Evolutionary conservation across 495 filamentous ascomycete genomes (phyloP).

Genomic region (Bryoglossum gracile): DNA sequence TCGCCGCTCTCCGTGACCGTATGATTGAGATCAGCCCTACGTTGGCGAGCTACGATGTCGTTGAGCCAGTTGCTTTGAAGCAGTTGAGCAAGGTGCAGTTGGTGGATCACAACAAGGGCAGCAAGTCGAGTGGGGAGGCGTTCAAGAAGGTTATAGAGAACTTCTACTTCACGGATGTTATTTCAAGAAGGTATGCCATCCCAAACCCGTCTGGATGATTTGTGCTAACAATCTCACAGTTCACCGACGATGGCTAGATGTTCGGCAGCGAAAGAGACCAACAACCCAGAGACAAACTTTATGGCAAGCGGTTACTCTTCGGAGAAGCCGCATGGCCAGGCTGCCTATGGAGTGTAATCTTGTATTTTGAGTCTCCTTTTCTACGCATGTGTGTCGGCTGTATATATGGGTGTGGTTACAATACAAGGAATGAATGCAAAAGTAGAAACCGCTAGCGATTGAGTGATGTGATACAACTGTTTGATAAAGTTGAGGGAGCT

Average conservation of each 20-base stretch:
- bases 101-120: slow-evolving; percentile 89
- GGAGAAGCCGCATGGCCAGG: slow-evolving; percentile 17
- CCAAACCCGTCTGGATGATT: background rate
- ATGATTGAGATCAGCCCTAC: slow-evolving; percentile 93
- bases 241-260: slow-evolving; percentile 97
- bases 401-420: slow-evolving; percentile 26
- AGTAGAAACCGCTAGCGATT: too few species aligned
- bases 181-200: slow-evolving; percentile 73
- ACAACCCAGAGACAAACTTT: slow-evolving; percentile 71
- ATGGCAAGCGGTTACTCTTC: slow-evolving; percentile 60
- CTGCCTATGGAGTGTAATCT: slow-evolving; percentile 21
- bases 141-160: slow-evolving; percentile 83
- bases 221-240: slow-evolving; percentile 41
- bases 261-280: slow-evolving; percentile 69
- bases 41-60: slow-evolving; percentile 79
- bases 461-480: too few species aligned
- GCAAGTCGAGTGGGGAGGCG: slow-evolving; percentile 54
- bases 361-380: slow-evolving; percentile 22
- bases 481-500: too few species aligned
- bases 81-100: slow-evolving; percentile 82
- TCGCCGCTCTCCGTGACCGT: slow-evolving; percentile 76
- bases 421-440: slow-evolving; percentile 14
- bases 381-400: slow-evolving; percentile 21
- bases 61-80: slow-evolving; percentile 66
- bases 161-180: slow-evolving; percentile 95